phyloP scores from a whole-genome alignment of 1,284 basidiomycete genomes.

The Cutaneotrichosporon curvatum region DNA sequence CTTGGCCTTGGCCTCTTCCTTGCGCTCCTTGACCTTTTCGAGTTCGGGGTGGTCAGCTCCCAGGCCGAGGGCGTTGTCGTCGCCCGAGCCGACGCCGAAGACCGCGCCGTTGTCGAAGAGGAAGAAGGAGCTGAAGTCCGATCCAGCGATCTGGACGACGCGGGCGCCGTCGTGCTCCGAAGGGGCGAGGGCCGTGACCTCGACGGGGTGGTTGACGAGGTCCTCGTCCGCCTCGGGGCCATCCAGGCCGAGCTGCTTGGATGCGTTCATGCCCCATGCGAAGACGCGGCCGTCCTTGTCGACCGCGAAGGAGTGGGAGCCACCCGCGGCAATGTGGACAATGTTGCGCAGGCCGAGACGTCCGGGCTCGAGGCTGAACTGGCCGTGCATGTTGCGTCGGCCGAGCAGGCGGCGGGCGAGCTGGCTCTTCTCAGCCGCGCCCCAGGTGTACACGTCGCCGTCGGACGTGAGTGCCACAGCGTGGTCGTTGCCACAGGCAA shows the following conservation, averaged over 20 bases:
- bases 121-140: conserved; percentile 83
- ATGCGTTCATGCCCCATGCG: conserved; percentile 85
- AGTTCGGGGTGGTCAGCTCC: conserved; percentile 55
- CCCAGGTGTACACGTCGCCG: conserved; percentile 69
- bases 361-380: conserved; percentile 61
- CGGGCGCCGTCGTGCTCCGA: conserved; percentile 59
- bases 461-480: conserved; percentile 75
- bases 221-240: conserved; percentile 41
- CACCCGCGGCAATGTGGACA: conserved; percentile 68
- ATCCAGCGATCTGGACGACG: conserved; percentile 55
- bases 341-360: conserved; percentile 70
- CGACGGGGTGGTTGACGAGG: conserved; percentile 62
- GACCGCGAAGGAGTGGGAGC: conserved; percentile 82
- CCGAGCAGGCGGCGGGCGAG: conserved; percentile 78
- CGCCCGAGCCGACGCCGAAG: conserved; percentile 71
- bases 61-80: conserved; percentile 71
- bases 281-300: conserved; percentile 73
- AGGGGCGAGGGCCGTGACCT: conserved; percentile 61
- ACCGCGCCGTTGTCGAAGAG: conserved; percentile 74
- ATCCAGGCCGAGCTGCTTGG: conserved; percentile 57
- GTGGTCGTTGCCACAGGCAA: conserved; percentile 79
- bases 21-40: conserved; percentile 45
- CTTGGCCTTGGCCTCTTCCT: conserved; percentile 36
- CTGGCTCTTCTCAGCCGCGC: conserved; percentile 78
- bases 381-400: conserved; percentile 70